Base-by-base conservation (phyloP, 257 asterid species). In the Anisodus acutangulus region DNA sequence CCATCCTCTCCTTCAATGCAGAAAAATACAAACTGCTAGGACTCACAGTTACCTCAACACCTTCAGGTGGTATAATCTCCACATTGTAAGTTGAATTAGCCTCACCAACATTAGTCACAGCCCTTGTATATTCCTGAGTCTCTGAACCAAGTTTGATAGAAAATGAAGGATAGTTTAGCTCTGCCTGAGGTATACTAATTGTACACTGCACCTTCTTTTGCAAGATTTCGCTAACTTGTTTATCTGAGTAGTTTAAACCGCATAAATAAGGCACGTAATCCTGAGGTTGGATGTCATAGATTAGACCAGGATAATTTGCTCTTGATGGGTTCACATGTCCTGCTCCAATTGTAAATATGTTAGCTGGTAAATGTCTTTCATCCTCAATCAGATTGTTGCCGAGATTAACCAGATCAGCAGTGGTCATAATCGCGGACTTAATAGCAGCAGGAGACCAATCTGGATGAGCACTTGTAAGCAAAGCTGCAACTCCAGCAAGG, bases 381-480 rank as follows among this genome's bases (percentile, higher is more conserved):
- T 86, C 88, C 79, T 43, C 19, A 15, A 22, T 83, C 0, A 60
- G 70, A 1, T 60, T 79, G 9, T 22, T 16, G 12, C 51, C 85
- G 16, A 70, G 86, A 59, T 83, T 80, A n/a, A 66, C 7, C 7
- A 39, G 37, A 47, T 84, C 84, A n/a, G 88, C 87, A 5, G 83
- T 83, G 59, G 88, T 86, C 88, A 86, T 86, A 59, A 86, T 86
- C 0, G 88, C 86, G 5, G 88, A 86, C 49, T 83, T 86, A 79
- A 86, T 86, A 22, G 86, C 82, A 11, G 83, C 85, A 1, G 88
- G 88, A 2, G 88, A 86, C 88, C 88, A 86, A 53, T 79, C 12
- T 0, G 87, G 83, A 83, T 86, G 85, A 19, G 80, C 70, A 37
- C 85, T 86, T 80, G 60, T 86, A 6, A 86, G 79, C 83, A 86